A percentile compares a stretch with the other conserved stretches of the same genome.
Evolutionary conservation across 2,329 filamentous ascomycete species (phyloP).

Genomic region (Dactylellina leptospora): DNA sequence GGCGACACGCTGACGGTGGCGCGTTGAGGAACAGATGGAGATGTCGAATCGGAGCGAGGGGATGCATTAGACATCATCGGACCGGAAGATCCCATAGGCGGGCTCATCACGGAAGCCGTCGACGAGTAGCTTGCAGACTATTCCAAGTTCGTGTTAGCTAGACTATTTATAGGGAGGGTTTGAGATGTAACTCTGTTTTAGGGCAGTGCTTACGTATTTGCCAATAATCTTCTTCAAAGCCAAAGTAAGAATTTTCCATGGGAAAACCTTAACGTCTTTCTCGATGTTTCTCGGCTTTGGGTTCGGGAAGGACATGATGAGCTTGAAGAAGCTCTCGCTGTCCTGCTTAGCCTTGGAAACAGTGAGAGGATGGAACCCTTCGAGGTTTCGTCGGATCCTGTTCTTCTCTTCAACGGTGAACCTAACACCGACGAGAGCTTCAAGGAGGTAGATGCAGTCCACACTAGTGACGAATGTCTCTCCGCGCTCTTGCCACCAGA

Average conservation of each 20-base stretch:
- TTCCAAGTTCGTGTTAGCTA: constrained; percentile 58
- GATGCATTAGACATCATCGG: constrained; percentile 48
- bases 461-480: constrained; percentile 96
- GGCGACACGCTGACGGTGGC: constrained; percentile 49
- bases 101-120: constrained; percentile 63
- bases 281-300: constrained; percentile 98
- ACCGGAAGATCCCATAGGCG: constrained; percentile 45
- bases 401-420: constrained; percentile 99
- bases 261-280: constrained; percentile 98
- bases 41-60: constrained; percentile 45
- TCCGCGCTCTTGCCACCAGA: constrained; percentile 91
- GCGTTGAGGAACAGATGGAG: constrained; percentile 49
- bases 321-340: constrained; percentile 96
- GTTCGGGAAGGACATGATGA: constrained; percentile 96
- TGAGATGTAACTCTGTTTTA: constrained; percentile 27
- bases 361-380: constrained; percentile 90
- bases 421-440: constrained; percentile 83
- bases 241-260: constrained; percentile 86
- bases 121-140: constrained; percentile 76
- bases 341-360: constrained; percentile 92
- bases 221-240: constrained; percentile 98
- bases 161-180: constrained; percentile 55
- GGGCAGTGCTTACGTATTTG: constrained; percentile 77
- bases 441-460: constrained; percentile 93
- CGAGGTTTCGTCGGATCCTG: constrained; percentile 90